These are phyloP conservation scores for Leccinum angustisporum DNA, from an alignment of 1,284 basidiomycete species.

Conservation along the genomic window DNA sequence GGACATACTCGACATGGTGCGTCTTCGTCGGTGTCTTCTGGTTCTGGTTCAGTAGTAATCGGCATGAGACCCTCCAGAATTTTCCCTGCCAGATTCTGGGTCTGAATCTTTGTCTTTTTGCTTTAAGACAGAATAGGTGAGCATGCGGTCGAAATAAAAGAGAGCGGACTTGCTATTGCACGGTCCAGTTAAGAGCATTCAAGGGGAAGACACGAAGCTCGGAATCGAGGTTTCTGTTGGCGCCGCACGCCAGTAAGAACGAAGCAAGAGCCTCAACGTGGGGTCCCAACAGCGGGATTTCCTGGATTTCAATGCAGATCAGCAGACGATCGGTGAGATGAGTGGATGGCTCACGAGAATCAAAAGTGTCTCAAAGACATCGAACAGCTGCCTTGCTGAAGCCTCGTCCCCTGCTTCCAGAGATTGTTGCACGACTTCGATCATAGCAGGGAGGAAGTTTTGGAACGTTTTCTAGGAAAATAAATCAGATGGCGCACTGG, in stretches of 20 bases:
- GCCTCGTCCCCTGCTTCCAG: conserved; percentile 83
- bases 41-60: conserved; percentile 87
- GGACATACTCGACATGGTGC: conserved; percentile 81
- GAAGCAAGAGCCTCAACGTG: conserved; percentile 87
- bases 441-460: conserved; percentile 85
- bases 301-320: conserved; percentile 46
- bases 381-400: conserved; percentile 88
- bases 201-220: conserved; percentile 90
- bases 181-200: conserved; percentile 95
- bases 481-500: background rate
- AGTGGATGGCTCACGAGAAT: conserved; percentile 64
- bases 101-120: conserved; percentile 96
- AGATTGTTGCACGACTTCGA: conserved; percentile 85
- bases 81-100: conserved; percentile 79
- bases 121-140: conserved; percentile 39
- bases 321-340: background rate
- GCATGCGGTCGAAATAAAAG: background rate
- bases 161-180: conserved; percentile 69
- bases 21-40: conserved; percentile 87
- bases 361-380: conserved; percentile 94
- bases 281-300: conserved; percentile 89
- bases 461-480: conserved; percentile 80
- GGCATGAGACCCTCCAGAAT: conserved; percentile 94
- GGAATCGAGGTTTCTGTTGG: conserved; percentile 76
- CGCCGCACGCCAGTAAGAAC: conserved; percentile 87